Evolutionary conservation across 2,329 filamentous ascomycete species (phyloP).

Genomic region (Fusarium acutatum): DNA sequence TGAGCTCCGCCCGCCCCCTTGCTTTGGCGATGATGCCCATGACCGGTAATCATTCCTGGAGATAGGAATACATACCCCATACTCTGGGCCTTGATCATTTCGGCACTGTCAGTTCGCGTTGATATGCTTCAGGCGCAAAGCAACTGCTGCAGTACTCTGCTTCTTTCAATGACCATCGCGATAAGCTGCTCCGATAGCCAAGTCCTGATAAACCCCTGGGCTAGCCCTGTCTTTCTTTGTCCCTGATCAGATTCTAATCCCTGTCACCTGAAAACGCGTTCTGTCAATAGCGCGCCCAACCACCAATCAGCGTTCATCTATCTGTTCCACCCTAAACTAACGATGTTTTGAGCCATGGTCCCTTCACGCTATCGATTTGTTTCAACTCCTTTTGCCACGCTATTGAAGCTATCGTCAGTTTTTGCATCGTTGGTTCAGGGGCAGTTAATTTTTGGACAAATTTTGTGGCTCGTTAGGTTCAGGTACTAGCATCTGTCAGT

Average conservation of each 20-base stretch:
- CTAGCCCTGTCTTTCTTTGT: neutral
- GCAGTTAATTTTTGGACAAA: neutral
- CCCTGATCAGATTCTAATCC: neutral
- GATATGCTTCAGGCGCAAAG: accelerated
- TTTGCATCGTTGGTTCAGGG: slow-evolving; percentile 5
- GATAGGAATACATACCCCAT: neutral
- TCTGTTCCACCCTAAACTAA: neutral
- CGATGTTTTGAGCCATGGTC: neutral
- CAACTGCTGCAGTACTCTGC: neutral
- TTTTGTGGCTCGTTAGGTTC: neutral
- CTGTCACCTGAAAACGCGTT: neutral
- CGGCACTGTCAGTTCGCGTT: too few relatives aligned
- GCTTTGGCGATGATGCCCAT: neutral
- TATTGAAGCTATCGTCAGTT: slow-evolving; percentile 14
- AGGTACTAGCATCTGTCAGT: neutral
- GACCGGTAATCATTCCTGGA: neutral
- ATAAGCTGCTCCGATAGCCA: neutral
- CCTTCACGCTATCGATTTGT: slow-evolving; percentile 16
- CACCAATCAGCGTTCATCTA: neutral
- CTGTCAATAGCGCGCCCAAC: neutral
- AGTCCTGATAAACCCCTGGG: neutral
- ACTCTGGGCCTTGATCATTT: neutral
- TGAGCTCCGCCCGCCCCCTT: neutral
- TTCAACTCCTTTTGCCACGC: neutral
- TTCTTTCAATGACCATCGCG: too few relatives aligned